phyloP scores from a whole-genome alignment of 2,329 filamentous ascomycete genomes.

The Ophiocordyceps robertsii region DNA sequence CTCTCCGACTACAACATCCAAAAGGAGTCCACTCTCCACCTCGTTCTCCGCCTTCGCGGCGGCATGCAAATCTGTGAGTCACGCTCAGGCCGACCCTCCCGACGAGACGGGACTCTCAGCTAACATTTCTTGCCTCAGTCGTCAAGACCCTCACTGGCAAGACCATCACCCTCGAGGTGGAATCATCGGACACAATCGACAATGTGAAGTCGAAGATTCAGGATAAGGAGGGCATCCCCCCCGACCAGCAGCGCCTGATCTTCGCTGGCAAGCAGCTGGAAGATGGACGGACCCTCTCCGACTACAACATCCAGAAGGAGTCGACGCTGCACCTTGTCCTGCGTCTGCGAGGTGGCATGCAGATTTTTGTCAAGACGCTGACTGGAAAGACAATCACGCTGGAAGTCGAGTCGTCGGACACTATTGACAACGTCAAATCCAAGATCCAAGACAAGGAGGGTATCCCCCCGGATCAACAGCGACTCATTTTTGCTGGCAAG shows the following conservation, averaged over 20 bases:
- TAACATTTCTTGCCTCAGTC: neutral
- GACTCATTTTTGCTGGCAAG: slow-evolving; percentile 90
- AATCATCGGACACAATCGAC: slow-evolving; percentile 87
- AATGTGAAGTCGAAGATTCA: slow-evolving; percentile 98
- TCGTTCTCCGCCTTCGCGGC: slow-evolving; percentile 63
- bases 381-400: slow-evolving; percentile 93
- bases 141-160: slow-evolving; percentile 1
- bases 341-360: slow-evolving; percentile 54
- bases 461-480: slow-evolving; percentile 90
- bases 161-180: slow-evolving; percentile 47
- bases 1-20: slow-evolving; percentile 92
- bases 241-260: slow-evolving; percentile 90
- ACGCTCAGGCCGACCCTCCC: neutral
- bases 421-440: slow-evolving; percentile 90
- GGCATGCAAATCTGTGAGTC: slow-evolving; percentile 21
- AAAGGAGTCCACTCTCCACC: slow-evolving; percentile 37
- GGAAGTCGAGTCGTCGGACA: slow-evolving; percentile 79
- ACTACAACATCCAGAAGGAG: slow-evolving; percentile 48
- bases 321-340: slow-evolving; percentile 64
- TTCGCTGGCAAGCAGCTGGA: slow-evolving; percentile 96
- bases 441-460: slow-evolving; percentile 99
- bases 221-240: slow-evolving; percentile 95
- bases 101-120: neutral
- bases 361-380: slow-evolving; percentile 70
- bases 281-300: slow-evolving; percentile 54